Percentiles rank a stretch among this genome's conserved stretches.
phyloP scores from a whole-genome alignment of 2,329 filamentous ascomycete genomes.

The Aureobasidium sp. region DNA sequence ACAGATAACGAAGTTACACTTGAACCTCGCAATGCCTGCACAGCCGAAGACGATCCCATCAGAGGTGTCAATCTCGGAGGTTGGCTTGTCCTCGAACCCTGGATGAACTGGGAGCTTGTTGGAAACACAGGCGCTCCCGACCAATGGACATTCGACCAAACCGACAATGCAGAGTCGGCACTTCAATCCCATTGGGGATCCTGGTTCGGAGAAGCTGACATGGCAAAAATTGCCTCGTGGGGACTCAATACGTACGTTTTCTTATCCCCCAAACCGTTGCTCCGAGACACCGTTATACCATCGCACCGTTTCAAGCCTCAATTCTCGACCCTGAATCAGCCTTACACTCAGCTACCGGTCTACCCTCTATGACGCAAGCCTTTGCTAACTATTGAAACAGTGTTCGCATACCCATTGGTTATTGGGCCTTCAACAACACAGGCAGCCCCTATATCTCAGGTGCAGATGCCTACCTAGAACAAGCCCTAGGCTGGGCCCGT shows the following conservation, averaged over 20 bases:
- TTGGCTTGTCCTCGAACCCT: slow-evolving; percentile 41
- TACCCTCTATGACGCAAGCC: neutral
- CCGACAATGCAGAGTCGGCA: slow-evolving; percentile 18
- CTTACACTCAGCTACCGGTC: neutral
- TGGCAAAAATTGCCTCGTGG: slow-evolving; percentile 30
- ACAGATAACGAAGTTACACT: neutral
- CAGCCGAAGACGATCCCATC: slow-evolving; percentile 34
- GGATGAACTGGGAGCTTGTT: slow-evolving; percentile 19
- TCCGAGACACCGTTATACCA: neutral
- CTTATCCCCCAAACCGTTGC: neutral
- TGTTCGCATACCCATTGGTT: slow-evolving; percentile 51
- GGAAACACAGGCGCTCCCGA: slow-evolving; percentile 23
- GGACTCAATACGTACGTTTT: slow-evolving; percentile 23
- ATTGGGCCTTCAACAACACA: slow-evolving; percentile 49
- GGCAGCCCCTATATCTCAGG: slow-evolving; percentile 43
- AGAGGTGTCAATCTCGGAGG: slow-evolving; percentile 43
- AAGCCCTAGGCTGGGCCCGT: slow-evolving; percentile 47
- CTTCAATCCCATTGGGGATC: slow-evolving; percentile 28
- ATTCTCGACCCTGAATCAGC: neutral
- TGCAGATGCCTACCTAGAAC: slow-evolving; percentile 44
- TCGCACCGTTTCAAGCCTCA: neutral
- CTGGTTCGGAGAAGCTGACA: slow-evolving; percentile 33
- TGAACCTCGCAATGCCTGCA: slow-evolving; percentile 19
- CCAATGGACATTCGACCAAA: slow-evolving; percentile 31
- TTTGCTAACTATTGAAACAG: slow-evolving; percentile 4